Conservation (phyloP, 768 basidiomycete genomes). For the Suillus alpinus region DNA sequence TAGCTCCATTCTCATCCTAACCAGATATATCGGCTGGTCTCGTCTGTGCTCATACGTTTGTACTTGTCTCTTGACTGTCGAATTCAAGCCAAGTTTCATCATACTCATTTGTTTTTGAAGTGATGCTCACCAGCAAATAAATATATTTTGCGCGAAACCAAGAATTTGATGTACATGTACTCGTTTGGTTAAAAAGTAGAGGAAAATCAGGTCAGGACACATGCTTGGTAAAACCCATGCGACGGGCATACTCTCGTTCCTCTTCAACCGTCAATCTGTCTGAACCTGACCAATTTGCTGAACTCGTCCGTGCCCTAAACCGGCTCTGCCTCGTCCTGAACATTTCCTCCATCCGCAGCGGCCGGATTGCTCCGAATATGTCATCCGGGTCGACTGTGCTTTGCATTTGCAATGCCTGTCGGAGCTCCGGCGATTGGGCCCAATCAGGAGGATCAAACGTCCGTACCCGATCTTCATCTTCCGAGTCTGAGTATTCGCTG, state of each 20-base stretch:
- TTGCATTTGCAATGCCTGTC: conserved; percentile 75
- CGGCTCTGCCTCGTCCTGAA: conserved; percentile 77
- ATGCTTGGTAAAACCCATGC: conserved; percentile 76
- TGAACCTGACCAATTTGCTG: conserved; percentile 95
- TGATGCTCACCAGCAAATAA: neutral
- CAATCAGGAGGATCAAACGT: conserved; percentile 79
- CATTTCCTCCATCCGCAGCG: conserved; percentile 89
- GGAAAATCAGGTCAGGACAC: conserved; percentile 15
- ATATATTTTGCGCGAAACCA: neutral
- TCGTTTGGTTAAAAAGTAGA: neutral
- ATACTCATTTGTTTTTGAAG: neutral
- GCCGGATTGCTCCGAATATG: conserved; percentile 87
- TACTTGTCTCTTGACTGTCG: neutral
- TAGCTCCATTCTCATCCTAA: conserved; percentile 19
- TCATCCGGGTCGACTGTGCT: conserved; percentile 87
- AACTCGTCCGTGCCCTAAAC: conserved; percentile 88
- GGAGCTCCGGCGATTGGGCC: conserved; percentile 89
- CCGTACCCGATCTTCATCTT: conserved; percentile 76
- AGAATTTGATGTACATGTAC: neutral
- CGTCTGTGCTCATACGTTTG: conserved; percentile 2
- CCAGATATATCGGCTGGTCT: conserved; percentile 4
- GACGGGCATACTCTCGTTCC: conserved; percentile 79
- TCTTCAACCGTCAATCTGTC: conserved; percentile 84
- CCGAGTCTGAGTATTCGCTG: conserved; percentile 96
- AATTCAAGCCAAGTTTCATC: neutral